Percentiles rank a stretch among this genome's conserved stretches.
phyloP scores from a whole-genome alignment of 2,329 filamentous ascomycete species.

The Bipolaris oryzae region DNA sequence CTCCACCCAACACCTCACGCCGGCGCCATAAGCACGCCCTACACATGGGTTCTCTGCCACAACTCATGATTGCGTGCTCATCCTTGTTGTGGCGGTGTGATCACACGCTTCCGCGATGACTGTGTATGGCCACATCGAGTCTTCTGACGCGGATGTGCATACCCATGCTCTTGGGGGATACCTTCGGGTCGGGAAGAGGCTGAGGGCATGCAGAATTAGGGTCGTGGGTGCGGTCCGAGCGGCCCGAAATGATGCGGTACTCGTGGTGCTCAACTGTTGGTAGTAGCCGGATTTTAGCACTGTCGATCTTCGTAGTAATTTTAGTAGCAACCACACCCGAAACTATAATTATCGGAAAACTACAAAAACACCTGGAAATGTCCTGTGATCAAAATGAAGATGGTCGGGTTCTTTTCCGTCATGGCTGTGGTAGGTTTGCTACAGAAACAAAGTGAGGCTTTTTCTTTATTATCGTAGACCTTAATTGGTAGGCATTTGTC shows the following conservation, averaged over 20 bases:
- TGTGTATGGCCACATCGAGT: neutral
- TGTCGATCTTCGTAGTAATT: too few relatives aligned
- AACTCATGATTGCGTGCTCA: neutral
- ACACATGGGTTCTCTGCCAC: neutral
- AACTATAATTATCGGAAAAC: too few relatives aligned
- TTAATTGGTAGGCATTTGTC: too few relatives aligned
- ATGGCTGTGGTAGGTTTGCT: too few relatives aligned
- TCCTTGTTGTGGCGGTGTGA: neutral
- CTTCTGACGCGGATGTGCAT: neutral
- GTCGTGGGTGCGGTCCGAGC: neutral
- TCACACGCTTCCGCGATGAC: neutral
- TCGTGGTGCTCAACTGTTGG: too few relatives aligned
- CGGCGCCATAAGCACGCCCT: neutral
- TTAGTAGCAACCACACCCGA: too few relatives aligned
- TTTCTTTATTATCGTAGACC: too few relatives aligned
- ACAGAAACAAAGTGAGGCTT: too few relatives aligned
- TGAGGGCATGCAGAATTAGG: neutral
- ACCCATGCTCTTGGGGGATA: neutral
- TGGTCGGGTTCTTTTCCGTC: too few relatives aligned
- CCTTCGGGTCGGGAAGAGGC: neutral
- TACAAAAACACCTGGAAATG: too few relatives aligned
- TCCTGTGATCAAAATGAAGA: too few relatives aligned
- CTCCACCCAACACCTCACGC: conserved; percentile 3
- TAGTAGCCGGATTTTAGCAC: too few relatives aligned
- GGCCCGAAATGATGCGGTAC: neutral